Percentiles rank a stretch among this genome's conserved stretches.
Conservation (phyloP, 192 early-diverging fungal species). For the Rhizophagus clarus region DNA sequence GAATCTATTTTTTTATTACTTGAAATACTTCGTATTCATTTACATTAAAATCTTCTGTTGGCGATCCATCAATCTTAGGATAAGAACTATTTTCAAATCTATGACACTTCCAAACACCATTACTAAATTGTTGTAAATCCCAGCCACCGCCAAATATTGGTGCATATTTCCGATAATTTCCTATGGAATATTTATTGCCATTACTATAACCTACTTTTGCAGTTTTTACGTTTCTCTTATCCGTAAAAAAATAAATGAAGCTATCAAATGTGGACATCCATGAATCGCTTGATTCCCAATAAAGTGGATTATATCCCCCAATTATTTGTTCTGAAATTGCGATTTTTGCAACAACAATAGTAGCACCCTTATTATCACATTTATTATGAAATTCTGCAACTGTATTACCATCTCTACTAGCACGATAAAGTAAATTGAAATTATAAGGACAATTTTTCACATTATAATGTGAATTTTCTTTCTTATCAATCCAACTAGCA, state of each 20-base stretch:
- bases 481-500: not conserved
- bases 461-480: not conserved
- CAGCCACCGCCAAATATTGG: not conserved
- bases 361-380: not conserved
- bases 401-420: not conserved
- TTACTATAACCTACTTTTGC: not conserved
- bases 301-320: slow-evolving; percentile 6
- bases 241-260: too few relatives aligned
- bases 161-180: too few relatives aligned
- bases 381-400: not conserved
- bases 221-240: too few relatives aligned
- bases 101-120: not conserved
- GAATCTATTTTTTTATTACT: too few relatives aligned
- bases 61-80: not conserved
- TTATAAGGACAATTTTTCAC: not conserved
- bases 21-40: not conserved
- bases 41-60: not conserved
- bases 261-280: too few relatives aligned
- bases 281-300: not conserved
- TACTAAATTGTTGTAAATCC: not conserved
- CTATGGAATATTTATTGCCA: not conserved
- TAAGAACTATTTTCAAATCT: too few relatives aligned
- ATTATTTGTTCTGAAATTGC: not conserved
- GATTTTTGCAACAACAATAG: slow-evolving; percentile 1
- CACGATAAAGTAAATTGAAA: not conserved